Evolutionary conservation across 2,329 filamentous ascomycete species (phyloP).

Genomic region (Stenocarpella maydis): DNA sequence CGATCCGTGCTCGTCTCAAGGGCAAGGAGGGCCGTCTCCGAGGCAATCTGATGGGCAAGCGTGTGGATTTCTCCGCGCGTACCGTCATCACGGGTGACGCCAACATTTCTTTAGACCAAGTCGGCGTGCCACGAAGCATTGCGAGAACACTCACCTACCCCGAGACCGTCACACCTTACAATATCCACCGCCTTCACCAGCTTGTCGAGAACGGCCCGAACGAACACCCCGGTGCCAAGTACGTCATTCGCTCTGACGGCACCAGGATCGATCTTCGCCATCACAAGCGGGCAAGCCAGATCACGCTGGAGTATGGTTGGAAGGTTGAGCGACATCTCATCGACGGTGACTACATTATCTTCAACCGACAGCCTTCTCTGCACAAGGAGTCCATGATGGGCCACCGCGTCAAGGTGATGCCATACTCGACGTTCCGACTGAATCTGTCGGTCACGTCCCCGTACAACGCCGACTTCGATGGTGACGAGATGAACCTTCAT

Average conservation of each 20-base stretch:
- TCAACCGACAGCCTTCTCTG: conserved; percentile 98
- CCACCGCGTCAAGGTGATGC: conserved; percentile 96
- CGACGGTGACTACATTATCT: conserved; percentile 97
- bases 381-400: conserved; percentile 99
- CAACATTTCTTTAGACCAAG: conserved; percentile 94
- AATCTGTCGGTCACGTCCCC: conserved; percentile 98
- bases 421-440: conserved; percentile 96
- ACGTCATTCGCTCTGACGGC: conserved; percentile 92
- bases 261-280: conserved; percentile 95
- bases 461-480: conserved; percentile 99
- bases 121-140: conserved; percentile 94
- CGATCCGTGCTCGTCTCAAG: conserved; percentile 95
- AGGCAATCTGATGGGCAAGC: conserved; percentile 99
- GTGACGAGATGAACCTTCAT: conserved; percentile 99
- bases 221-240: conserved; percentile 94
- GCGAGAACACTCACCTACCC: conserved; percentile 94
- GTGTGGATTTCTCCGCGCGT: conserved; percentile 98
- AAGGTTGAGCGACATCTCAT: conserved; percentile 98
- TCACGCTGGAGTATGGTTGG: conserved; percentile 94
- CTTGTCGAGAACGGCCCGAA: conserved; percentile 94
- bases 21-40: conserved; percentile 98
- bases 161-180: conserved; percentile 97
- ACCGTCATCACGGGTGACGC: conserved; percentile 99
- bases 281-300: conserved; percentile 85
- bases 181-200: conserved; percentile 89